Conservation (phyloP, 2,329 filamentous ascomycete species). For the Hypoxylon sp. region DNA sequence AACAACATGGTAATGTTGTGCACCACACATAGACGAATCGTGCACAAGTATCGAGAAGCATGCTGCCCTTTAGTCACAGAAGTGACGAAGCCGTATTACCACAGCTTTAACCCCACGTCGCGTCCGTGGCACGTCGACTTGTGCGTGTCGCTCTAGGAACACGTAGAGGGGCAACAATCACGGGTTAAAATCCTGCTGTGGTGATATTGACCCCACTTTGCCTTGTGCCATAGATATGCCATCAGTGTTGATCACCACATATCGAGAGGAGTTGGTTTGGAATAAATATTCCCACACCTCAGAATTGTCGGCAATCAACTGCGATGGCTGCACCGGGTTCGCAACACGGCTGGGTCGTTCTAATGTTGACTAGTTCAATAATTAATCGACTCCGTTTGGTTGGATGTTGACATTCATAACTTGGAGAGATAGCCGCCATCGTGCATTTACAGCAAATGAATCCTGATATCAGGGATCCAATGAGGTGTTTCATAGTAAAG, state of each 20-base stretch:
- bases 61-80: not conserved
- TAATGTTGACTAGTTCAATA: conserved; percentile 26
- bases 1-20: not conserved
- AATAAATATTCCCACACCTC: not conserved
- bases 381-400: conserved; percentile 16
- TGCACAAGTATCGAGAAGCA: not conserved
- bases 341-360: conserved; percentile 18
- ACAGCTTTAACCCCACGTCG: conserved; percentile 5
- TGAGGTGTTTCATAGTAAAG: conserved; percentile 18
- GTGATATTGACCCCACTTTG: not conserved
- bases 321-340: conserved; percentile 13
- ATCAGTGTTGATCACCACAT: not conserved
- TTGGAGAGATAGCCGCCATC: conserved; percentile 29
- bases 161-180: conserved; percentile 9
- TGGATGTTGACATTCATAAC: conserved; percentile 24
- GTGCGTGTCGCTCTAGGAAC: conserved; percentile 13
- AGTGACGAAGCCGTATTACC: not conserved
- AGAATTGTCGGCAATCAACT: conserved; percentile 11
- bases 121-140: conserved; percentile 12
- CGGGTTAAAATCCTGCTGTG: not conserved
- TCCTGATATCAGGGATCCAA: conserved; percentile 28
- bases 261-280: conserved; percentile 1
- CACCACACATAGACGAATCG: not conserved
- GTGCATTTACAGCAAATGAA: conserved; percentile 36
- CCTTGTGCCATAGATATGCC: not conserved